Evolutionary conservation across 1,139 yeast genomes (phyloP).

Genomic region (Scheffersomyces quercinus): DNA sequence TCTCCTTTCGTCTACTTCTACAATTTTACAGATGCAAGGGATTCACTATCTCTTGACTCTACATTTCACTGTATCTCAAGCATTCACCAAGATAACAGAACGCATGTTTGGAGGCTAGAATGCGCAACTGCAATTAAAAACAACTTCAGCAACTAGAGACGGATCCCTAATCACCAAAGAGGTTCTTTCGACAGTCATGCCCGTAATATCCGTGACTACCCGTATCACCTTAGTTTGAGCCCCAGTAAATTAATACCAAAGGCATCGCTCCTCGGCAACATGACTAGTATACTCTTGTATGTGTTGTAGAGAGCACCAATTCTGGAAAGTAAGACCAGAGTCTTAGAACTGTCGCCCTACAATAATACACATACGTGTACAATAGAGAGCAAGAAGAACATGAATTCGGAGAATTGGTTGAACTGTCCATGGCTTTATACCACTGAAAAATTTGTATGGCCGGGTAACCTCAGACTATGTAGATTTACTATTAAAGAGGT

Average conservation of each 20-base stretch:
- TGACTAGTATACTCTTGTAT: slow-evolving; percentile 48
- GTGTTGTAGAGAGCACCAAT: slow-evolving; percentile 55
- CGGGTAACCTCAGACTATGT: slow-evolving; percentile 8
- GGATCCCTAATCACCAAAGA: too few species aligned
- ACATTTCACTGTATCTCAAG: too few species aligned
- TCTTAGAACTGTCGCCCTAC: slow-evolving; percentile 47
- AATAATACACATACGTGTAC: slow-evolving; percentile 56
- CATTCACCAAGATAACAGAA: neutral
- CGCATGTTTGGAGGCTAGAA: slow-evolving; percentile 49
- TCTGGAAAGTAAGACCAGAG: slow-evolving; percentile 28
- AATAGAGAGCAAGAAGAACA: slow-evolving; percentile 30
- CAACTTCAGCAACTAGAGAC: neutral
- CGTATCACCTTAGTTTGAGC: slow-evolving; percentile 10
- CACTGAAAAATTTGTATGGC: slow-evolving; percentile 2
- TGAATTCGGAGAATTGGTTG: slow-evolving; percentile 5
- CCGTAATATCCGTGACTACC: slow-evolving; percentile 48
- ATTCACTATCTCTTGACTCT: too few species aligned
- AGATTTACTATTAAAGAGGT: neutral
- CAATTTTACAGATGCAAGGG: too few species aligned
- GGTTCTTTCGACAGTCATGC: slow-evolving; percentile 27
- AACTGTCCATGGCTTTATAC: slow-evolving; percentile 6
- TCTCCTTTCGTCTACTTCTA: too few species aligned
- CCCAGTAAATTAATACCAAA: neutral
- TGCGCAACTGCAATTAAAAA: slow-evolving; percentile 35
- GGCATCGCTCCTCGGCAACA: slow-evolving; percentile 4